Evolutionary conservation across 805 yeast species (phyloP), one percentile per base, ranked within the genome.

Genomic region (Maudiozyma bulderi): DNA sequence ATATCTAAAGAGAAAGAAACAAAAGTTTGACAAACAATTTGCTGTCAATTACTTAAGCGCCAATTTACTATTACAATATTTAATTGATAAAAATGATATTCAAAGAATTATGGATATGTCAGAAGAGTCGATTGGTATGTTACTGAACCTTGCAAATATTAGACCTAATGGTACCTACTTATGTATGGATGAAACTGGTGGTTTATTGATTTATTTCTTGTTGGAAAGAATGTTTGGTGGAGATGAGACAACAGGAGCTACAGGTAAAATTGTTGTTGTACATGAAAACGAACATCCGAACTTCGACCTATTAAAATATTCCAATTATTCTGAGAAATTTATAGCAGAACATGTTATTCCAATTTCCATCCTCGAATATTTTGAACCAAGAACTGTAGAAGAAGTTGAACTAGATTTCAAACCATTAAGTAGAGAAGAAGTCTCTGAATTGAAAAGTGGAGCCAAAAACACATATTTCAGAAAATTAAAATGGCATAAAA

Each of bases 241-340:
- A 13, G 65, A 60, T 28, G 47, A 50, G 34, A 50, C 50, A 34
- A 43, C 53, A 7, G 45, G 50, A 6, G 51, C 49, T 10, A 45
- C 60, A 2, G 95, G 96, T 11, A 70, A 78, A 47, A 79, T 93
- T 42, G 73, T 87, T 3, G 74, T 87, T 20, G 72, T 82, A 1
- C 97, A 93, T 67, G 99, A 93, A 62, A 88, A 88, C 65, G 99
- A 93, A 65, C 97, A 91, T 61, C 82, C 95, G 2, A 90, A 90
- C 61, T 69, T 82, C 30, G 84, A 84, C 51, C 78, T 86, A 0
- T 67, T 91, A 50, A 76, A 78, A 52, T 80, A 79, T 59, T 75
- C 88, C 44, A 83, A 85, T 60, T 80, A 76, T 61, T 60, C 85
- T 1, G 80, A 76, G 32, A 77, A 74, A 30, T 63, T 73, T 43